phyloP scores from a whole-genome alignment of 2,329 filamentous ascomycete species.

The Penicillium sclerotiorum region DNA sequence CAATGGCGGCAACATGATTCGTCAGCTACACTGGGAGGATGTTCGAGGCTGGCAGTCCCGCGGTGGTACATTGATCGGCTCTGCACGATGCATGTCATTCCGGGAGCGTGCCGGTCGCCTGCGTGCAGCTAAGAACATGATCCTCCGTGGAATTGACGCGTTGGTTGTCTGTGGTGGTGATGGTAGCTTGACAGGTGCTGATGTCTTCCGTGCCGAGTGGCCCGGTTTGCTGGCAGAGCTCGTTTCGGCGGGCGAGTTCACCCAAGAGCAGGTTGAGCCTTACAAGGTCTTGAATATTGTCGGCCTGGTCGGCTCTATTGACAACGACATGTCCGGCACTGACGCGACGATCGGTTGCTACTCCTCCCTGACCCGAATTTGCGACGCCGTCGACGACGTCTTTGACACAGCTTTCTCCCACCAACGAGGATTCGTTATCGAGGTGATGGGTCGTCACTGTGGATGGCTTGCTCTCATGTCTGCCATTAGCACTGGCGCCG shows the following conservation, averaged over 20 bases:
- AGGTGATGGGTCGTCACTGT: constrained; percentile 98
- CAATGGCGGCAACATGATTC: constrained; percentile 83
- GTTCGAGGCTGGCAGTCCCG: constrained; percentile 93
- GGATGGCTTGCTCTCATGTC: constrained; percentile 97
- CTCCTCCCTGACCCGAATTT: constrained; percentile 89
- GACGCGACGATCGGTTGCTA: constrained; percentile 98
- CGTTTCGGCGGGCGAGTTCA: constrained; percentile 72
- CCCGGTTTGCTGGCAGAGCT: constrained; percentile 84
- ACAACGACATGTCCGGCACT: constrained; percentile 96
- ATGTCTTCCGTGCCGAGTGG: constrained; percentile 92
- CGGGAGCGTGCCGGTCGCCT: constrained; percentile 84
- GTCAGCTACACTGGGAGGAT: constrained; percentile 86
- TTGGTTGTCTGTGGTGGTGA: constrained; percentile 97
- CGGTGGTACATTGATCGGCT: constrained; percentile 94
- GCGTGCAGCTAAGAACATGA: constrained; percentile 89
- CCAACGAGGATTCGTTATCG: constrained; percentile 93
- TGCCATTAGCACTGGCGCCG: constrained; percentile 89
- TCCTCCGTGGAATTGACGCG: constrained; percentile 89
- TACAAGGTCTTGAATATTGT: constrained; percentile 94
- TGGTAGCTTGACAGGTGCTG: constrained; percentile 91
- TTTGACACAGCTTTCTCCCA: constrained; percentile 95
- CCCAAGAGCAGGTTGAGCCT: constrained; percentile 68
- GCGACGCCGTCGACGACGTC: constrained; percentile 90
- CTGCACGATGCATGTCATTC: constrained; percentile 89
- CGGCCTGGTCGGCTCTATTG: constrained; percentile 92